Conservation (phyloP, 768 basidiomycete species). For the Clavaria fumosa region DNA sequence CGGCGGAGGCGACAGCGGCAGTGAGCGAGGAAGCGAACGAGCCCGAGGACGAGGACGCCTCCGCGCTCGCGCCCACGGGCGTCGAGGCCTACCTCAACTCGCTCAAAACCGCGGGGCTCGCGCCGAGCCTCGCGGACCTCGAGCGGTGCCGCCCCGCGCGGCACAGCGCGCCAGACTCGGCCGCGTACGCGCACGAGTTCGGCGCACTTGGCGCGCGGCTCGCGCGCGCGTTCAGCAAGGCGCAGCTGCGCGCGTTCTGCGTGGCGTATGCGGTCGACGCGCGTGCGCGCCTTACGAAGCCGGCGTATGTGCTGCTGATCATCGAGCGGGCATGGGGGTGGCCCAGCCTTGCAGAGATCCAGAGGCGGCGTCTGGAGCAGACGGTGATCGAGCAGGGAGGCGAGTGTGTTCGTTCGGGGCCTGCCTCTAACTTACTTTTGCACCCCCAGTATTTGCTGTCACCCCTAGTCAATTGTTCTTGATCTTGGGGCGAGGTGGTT, state of each 20-base stretch:
- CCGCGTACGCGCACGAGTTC: slow-evolving; percentile 38
- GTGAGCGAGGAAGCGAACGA: no score
- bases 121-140: slow-evolving; percentile 44
- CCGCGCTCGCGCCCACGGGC: slow-evolving; percentile 29
- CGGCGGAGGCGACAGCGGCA: no score
- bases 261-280: slow-evolving; percentile 29
- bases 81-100: slow-evolving; percentile 43
- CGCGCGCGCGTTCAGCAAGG: slow-evolving; percentile 44
- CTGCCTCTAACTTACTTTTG: slow-evolving; percentile 3
- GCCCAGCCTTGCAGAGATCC: slow-evolving; percentile 41
- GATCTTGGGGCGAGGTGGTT: slow-evolving; percentile 54
- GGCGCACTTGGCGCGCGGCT: slow-evolving; percentile 35
- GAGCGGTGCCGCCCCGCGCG: slow-evolving; percentile 36
- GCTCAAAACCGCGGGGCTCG: slow-evolving; percentile 28
- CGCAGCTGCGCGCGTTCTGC: slow-evolving; percentile 43
- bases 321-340: slow-evolving; percentile 56
- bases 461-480: slow-evolving; percentile 48
- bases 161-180: slow-evolving; percentile 25
- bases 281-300: slow-evolving; percentile 22
- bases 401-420: no score
- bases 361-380: slow-evolving; percentile 27
- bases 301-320: slow-evolving; percentile 31
- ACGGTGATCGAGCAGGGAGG: slow-evolving; percentile 31
- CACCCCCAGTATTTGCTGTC: slow-evolving; percentile 35
- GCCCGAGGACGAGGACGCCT: no score